phyloP scores from a whole-genome alignment of 2,329 filamentous ascomycete species.

The Venturia nashicola region DNA sequence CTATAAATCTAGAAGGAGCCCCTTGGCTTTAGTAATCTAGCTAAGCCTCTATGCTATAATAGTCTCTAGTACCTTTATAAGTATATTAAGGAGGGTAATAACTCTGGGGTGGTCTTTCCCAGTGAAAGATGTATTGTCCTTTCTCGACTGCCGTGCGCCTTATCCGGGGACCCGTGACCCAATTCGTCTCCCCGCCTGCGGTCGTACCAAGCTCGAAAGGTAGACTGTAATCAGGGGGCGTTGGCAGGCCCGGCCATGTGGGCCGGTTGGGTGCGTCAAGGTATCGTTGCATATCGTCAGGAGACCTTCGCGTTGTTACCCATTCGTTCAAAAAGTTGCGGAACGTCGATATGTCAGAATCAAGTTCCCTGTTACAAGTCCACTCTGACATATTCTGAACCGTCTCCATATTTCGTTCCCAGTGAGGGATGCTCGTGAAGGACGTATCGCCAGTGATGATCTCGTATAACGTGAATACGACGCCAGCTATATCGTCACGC shows the following conservation, averaged over 20 bases:
- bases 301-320: constrained; percentile 5
- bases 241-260: constrained; percentile 6
- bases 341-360: constrained; percentile 8
- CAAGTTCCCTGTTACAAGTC: constrained; percentile 9
- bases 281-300: constrained; percentile 3
- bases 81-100: too few species aligned
- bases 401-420: constrained; percentile 15
- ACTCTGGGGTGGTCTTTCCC: constrained; percentile 4
- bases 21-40: too few species aligned
- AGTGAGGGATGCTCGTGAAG: constrained; percentile 16
- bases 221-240: constrained; percentile 2
- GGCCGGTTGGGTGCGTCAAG: constrained; percentile 5
- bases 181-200: not conserved
- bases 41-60: too few species aligned
- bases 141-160: constrained; percentile 4
- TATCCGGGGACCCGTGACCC: constrained; percentile 4
- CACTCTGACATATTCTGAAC: constrained; percentile 10
- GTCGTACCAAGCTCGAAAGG: constrained; percentile 5
- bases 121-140: constrained; percentile 4
- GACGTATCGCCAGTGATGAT: constrained; percentile 17
- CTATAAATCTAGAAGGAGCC: too few species aligned
- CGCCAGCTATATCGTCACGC: constrained; percentile 16
- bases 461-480: constrained; percentile 19
- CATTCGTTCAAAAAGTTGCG: constrained; percentile 9
- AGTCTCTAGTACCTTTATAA: too few species aligned